Conservation (phyloP, 73 alveolate genomes). For the Stentor coeruleus region DNA sequence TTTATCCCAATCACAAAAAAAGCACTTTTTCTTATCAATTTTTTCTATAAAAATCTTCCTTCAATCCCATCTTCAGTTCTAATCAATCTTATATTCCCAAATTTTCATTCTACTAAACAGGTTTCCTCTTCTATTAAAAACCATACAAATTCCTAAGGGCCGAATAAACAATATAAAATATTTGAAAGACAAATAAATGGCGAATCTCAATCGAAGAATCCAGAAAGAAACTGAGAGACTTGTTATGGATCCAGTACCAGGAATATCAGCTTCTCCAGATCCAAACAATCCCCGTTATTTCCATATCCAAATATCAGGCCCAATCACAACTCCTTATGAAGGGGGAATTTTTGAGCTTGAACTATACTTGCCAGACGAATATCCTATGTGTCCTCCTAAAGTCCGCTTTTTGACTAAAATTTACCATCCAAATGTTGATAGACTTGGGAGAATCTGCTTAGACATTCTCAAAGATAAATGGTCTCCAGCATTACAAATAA, state of each 20-base stretch:
- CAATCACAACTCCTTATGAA: conserved; percentile 84
- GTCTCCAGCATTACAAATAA: conserved; percentile 77
- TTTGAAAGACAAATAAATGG: neutral
- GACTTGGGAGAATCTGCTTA: conserved; percentile 68
- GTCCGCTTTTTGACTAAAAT: conserved; percentile 90
- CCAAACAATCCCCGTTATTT: conserved; percentile 83
- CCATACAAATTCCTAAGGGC: too few species aligned
- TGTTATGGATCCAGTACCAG: conserved; percentile 37
- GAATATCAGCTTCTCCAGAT: conserved; percentile 77
- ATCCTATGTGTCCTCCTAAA: conserved; percentile 96
- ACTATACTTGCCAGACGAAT: conserved; percentile 89
- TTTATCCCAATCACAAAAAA: too few species aligned
- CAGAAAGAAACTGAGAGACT: conserved; percentile 48
- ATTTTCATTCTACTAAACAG: too few species aligned
- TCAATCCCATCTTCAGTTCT: too few species aligned
- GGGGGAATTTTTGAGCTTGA: conserved; percentile 81
- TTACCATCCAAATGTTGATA: conserved; percentile 91
- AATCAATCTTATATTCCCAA: too few species aligned
- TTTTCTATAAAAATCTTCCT: too few species aligned
- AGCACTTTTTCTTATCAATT: too few species aligned
- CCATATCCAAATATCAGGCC: conserved; percentile 87
- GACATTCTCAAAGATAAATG: conserved; percentile 73
- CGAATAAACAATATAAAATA: too few species aligned
- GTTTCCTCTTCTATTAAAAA: too few species aligned
- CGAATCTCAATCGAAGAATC: conserved; percentile 31